These are phyloP conservation scores for Mortierella antarctica DNA, from an alignment of 192 early-diverging fungal species.

Conservation along the genomic window DNA sequence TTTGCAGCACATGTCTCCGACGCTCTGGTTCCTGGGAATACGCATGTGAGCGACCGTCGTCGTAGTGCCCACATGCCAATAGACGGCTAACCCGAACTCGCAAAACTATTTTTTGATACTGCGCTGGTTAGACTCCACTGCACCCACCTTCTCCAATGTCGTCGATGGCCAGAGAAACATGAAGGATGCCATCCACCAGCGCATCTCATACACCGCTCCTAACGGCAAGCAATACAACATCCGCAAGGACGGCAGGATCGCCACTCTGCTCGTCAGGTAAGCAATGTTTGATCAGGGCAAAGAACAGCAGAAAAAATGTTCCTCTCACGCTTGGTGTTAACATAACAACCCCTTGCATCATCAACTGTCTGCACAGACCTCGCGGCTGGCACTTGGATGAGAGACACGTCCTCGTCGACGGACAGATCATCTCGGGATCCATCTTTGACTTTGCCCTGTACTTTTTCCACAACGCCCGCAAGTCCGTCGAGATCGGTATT, in stretches of 20 bases:
- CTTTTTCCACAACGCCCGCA: conserved; percentile 97
- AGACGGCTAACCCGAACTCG: too few species aligned
- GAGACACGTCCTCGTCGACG: conserved; percentile 92
- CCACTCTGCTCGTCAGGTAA: conserved; percentile 89
- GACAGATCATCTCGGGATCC: conserved; percentile 89
- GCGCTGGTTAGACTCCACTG: conserved; percentile 81
- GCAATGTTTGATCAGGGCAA: not conserved
- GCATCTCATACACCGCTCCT: conserved; percentile 83
- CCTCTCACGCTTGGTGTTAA: conserved; percentile 6
- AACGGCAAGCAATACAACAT: conserved; percentile 96
- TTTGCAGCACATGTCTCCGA: not conserved
- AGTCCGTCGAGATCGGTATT: conserved; percentile 80
- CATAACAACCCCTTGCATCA: not conserved
- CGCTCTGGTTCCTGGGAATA: too few species aligned
- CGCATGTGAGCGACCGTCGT: too few species aligned
- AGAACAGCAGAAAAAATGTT: not conserved
- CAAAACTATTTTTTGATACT: not conserved
- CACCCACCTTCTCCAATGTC: conserved; percentile 94
- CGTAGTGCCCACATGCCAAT: too few species aligned
- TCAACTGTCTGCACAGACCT: conserved; percentile 62
- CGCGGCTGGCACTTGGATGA: conserved; percentile 99
- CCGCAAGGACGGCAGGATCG: conserved; percentile 86
- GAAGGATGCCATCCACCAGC: conserved; percentile 89
- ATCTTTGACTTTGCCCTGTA: conserved; percentile 98
- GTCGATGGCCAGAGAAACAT: conserved; percentile 92